phyloP scores from a whole-genome alignment of 768 basidiomycete genomes.

The Boletus subparvulus region DNA sequence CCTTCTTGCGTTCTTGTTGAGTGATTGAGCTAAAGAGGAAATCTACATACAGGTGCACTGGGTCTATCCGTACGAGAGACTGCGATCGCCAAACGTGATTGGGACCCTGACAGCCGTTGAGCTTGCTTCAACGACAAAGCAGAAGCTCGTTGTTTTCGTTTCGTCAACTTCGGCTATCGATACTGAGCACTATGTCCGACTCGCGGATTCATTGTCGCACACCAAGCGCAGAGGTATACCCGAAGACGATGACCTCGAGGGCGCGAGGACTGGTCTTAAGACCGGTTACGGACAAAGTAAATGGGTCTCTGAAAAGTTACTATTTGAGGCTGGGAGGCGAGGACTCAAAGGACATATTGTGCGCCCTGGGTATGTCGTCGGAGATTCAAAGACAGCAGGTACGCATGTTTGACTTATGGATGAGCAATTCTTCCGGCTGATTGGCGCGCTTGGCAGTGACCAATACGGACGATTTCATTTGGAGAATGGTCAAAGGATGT shows the following conservation, averaged over 20 bases:
- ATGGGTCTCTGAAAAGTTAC: conserved; percentile 95
- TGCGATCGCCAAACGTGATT: conserved; percentile 90
- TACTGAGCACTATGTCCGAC: conserved; percentile 82
- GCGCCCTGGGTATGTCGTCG: conserved; percentile 94
- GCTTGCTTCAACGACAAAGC: conserved; percentile 69
- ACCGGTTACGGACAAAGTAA: conserved; percentile 97
- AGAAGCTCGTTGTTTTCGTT: conserved; percentile 85
- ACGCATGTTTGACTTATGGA: conserved; percentile 21
- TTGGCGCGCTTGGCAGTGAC: conserved; percentile 57
- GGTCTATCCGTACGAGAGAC: conserved; percentile 96
- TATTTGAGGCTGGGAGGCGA: conserved; percentile 86
- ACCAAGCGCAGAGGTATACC: conserved; percentile 65
- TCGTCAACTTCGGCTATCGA: conserved; percentile 96
- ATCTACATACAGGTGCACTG: conserved; percentile 78
- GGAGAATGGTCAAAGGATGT: conserved; percentile 98
- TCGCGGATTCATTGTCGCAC: conserved; percentile 67
- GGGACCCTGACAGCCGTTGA: conserved; percentile 83
- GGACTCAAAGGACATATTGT: conserved; percentile 86
- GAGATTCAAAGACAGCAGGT: conserved; percentile 88
- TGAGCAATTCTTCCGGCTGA: conserved; percentile 2
- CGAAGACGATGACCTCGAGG: conserved; percentile 88
- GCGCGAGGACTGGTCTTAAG: conserved; percentile 68
- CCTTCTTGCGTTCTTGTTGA: neutral
- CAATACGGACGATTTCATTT: conserved; percentile 98
- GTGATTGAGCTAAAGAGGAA: neutral